Percentiles rank a stretch among this genome's conserved stretches.
These are phyloP conservation scores for Boletus fagicola DNA, from an alignment of 768 basidiomycete genomes.

Conservation along the genomic window DNA sequence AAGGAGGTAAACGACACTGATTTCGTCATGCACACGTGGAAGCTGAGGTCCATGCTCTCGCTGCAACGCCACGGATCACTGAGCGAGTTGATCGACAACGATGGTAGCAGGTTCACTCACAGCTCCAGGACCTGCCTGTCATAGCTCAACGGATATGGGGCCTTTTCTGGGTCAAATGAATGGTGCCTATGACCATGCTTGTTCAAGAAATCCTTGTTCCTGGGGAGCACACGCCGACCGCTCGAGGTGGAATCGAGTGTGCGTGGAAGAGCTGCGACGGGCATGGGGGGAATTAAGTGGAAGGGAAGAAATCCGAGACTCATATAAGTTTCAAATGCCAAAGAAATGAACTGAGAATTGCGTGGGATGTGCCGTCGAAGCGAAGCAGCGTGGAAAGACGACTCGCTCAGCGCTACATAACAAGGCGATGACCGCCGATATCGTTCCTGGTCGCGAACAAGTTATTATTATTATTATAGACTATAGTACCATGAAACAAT, in stretches of 20 bases:
- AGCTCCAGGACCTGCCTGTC: conserved; percentile 65
- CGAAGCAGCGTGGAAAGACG: conserved; percentile 14
- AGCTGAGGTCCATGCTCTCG: conserved; percentile 53
- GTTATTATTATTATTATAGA: background rate
- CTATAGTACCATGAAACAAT: conserved; percentile 16
- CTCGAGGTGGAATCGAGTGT: conserved; percentile 21
- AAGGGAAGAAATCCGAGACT: conserved; percentile 11
- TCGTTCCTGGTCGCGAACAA: conserved; percentile 7
- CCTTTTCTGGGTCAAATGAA: conserved; percentile 69
- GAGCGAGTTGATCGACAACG: background rate
- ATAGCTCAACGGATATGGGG: conserved; percentile 76
- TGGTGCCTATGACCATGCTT: conserved; percentile 68
- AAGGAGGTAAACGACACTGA: conserved; percentile 64
- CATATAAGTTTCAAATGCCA: background rate
- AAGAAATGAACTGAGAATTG: background rate
- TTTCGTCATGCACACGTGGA: conserved; percentile 46
- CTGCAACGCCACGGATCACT: conserved; percentile 31
- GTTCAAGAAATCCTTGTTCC: conserved; percentile 54
- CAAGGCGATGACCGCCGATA: background rate
- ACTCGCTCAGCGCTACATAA: background rate
- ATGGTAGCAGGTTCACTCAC: conserved; percentile 40
- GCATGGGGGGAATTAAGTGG: conserved; percentile 24
- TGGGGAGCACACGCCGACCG: conserved; percentile 33
- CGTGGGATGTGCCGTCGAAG: conserved; percentile 10
- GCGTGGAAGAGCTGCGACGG: conserved; percentile 18